These are phyloP conservation scores for Xanthoconium separans DNA, from an alignment of 1,284 basidiomycete genomes.

Conservation along the genomic window DNA sequence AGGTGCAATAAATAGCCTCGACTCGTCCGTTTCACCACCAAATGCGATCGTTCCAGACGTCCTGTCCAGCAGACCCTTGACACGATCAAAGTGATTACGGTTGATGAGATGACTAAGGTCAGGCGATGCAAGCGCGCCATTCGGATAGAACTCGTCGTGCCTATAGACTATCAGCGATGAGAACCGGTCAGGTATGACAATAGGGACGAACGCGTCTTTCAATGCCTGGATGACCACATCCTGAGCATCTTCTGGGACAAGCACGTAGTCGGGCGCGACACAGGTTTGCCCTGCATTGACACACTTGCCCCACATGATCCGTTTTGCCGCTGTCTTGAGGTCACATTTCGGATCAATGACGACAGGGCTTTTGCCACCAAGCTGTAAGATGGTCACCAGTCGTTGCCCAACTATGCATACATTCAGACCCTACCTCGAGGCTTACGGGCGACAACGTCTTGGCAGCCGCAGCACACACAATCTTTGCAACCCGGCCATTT, in stretches of 20 bases:
- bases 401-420: background rate
- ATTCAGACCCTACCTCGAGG: constrained; percentile 54
- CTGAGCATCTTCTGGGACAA: constrained; percentile 65
- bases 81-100: constrained; percentile 54
- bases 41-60: constrained; percentile 72
- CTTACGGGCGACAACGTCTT: constrained; percentile 84
- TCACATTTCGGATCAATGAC: constrained; percentile 73
- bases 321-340: constrained; percentile 54
- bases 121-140: constrained; percentile 44
- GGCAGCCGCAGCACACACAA: constrained; percentile 82
- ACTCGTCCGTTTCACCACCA: constrained; percentile 67
- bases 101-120: constrained; percentile 53
- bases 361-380: constrained; percentile 72
- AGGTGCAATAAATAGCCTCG: constrained; percentile 61
- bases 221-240: constrained; percentile 63
- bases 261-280: constrained; percentile 79
- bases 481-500: constrained; percentile 72
- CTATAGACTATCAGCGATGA: constrained; percentile 30
- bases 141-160: constrained; percentile 52
- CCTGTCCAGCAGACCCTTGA: constrained; percentile 61
- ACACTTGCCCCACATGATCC: constrained; percentile 81
- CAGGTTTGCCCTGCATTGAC: constrained; percentile 76
- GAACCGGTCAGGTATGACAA: background rate
- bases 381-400: constrained; percentile 20
- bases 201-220: constrained; percentile 51